Conservation (phyloP, 2,329 filamentous ascomycete species). For the Teratosphaeria destructans region DNA sequence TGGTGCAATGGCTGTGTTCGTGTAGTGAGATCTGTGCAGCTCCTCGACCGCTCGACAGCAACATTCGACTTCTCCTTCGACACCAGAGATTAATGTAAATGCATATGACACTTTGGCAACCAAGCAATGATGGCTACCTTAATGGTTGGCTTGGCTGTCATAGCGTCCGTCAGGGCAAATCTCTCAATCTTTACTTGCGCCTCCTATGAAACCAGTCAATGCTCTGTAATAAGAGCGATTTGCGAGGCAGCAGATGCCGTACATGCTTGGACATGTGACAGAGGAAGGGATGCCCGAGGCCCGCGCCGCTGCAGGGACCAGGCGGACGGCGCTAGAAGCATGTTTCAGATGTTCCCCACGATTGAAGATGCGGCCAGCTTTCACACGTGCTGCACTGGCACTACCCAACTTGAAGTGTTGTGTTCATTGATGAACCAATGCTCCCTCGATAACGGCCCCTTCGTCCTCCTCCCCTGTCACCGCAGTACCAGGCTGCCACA, state of each 20-base stretch:
- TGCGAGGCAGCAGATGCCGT: too few relatives aligned
- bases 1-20: neutral
- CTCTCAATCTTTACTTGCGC: neutral
- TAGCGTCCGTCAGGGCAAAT: neutral
- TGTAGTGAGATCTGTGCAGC: neutral
- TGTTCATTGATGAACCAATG: neutral
- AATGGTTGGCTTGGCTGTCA: neutral
- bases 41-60: neutral
- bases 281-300: neutral
- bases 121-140: neutral
- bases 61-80: neutral
- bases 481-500: neutral
- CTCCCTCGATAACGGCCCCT: slow-evolving; percentile 1
- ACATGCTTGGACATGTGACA: neutral
- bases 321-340: neutral
- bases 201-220: neutral
- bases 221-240: neutral
- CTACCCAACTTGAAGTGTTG: neutral
- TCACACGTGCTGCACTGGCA: neutral
- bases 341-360: neutral
- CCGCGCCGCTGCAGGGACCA: neutral
- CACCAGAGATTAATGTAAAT: neutral
- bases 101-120: neutral
- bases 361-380: neutral
- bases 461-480: neutral